Conservation (phyloP, 148 eudicot species). For the Chenopodium quinoa region DNA sequence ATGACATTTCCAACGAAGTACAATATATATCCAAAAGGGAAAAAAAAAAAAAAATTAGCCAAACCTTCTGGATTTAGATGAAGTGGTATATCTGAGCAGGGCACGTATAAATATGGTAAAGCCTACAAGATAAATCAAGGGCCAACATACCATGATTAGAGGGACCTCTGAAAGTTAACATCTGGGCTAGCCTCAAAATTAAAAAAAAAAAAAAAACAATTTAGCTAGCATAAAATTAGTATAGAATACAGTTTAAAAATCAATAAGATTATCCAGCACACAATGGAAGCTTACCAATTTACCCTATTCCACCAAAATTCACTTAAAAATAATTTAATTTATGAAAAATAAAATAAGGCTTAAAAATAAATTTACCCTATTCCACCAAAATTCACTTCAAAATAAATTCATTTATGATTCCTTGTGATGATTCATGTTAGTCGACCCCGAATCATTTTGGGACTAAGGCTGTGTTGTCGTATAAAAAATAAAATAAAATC, state of each 20-base stretch:
- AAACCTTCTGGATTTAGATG: slow-evolving; percentile 56
- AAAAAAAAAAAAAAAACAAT: not conserved
- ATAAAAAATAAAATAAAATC: not conserved
- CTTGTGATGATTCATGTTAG: too few species aligned
- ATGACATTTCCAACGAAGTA: not conserved
- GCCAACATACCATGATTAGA: not conserved
- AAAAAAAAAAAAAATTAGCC: not conserved
- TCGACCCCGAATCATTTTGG: too few species aligned
- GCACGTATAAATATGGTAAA: slow-evolving; percentile 82
- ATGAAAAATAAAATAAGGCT: not conserved
- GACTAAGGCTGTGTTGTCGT: too few species aligned
- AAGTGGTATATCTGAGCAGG: slow-evolving; percentile 60
- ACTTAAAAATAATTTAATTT: too few species aligned
- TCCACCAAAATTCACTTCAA: not conserved
- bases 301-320: not conserved
- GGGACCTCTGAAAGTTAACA: not conserved
- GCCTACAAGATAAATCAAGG: slow-evolving; percentile 52
- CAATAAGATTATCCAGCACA: not conserved
- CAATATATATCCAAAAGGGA: not conserved
- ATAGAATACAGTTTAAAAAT: not conserved
- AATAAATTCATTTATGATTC: too few species aligned
- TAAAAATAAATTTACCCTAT: not conserved
- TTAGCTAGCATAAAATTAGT: not conserved
- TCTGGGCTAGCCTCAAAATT: not conserved
- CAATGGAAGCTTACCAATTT: not conserved